A percentile compares a stretch with the other conserved stretches of the same genome.
Conservation (phyloP, 192 early-diverging fungal genomes). For the Coemansia sp. region DNA sequence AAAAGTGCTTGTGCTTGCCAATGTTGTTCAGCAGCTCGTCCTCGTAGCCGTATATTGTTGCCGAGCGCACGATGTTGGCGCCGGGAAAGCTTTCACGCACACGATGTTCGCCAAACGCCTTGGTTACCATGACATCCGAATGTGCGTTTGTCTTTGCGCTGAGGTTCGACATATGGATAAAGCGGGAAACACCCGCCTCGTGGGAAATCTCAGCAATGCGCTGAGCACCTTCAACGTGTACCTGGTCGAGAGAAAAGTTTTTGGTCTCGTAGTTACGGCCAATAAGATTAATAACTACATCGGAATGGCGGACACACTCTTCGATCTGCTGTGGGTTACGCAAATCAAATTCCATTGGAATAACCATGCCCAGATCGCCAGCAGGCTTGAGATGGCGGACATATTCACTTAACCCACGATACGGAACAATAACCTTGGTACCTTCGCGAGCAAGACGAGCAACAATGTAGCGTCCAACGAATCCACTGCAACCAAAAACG, state of each 20-base stretch:
- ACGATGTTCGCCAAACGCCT: constrained; percentile 89
- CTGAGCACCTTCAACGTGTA: constrained; percentile 83
- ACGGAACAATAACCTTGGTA: constrained; percentile 87
- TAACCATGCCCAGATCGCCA: constrained; percentile 94
- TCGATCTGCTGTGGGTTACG: constrained; percentile 81
- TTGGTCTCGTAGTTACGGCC: constrained; percentile 90
- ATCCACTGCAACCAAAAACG: constrained; percentile 95
- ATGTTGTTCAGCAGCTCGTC: constrained; percentile 92
- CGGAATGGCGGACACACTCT: constrained; percentile 87
- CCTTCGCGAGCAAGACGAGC: constrained; percentile 90
- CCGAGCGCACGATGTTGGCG: constrained; percentile 91
- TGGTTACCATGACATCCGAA: constrained; percentile 79
- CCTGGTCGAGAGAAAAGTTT: constrained; percentile 86
- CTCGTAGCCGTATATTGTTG: constrained; percentile 86
- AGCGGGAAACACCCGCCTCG: constrained; percentile 78
- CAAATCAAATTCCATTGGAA: constrained; percentile 87
- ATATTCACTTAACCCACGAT: constrained; percentile 83
- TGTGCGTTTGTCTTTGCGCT: constrained; percentile 73
- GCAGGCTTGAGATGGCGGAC: constrained; percentile 85
- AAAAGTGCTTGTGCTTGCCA: constrained; percentile 58
- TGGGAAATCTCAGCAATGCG: constrained; percentile 74
- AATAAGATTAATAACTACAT: constrained; percentile 93
- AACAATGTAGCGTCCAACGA: constrained; percentile 92
- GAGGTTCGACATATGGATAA: constrained; percentile 89
- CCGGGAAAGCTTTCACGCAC: constrained; percentile 88